Conservation (phyloP, 2,329 filamentous ascomycete genomes). For the Drechslera avenae region DNA sequence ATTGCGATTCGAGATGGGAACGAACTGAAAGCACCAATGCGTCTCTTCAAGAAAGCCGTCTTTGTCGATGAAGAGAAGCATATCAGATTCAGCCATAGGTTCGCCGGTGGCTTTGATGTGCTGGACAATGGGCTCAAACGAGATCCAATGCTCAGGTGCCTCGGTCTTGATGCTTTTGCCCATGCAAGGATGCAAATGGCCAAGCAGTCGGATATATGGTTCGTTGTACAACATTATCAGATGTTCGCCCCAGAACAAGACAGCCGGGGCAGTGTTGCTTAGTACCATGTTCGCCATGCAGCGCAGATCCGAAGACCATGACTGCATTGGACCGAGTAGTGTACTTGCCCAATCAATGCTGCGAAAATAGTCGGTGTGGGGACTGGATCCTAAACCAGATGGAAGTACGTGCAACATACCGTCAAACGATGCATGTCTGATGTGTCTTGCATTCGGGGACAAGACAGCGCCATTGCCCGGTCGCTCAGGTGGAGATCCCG, state of each 20-base stretch:
- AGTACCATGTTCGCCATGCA: slow-evolving; percentile 79
- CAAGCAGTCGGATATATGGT: slow-evolving; percentile 38
- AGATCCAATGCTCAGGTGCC: slow-evolving; percentile 69
- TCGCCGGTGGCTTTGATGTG: slow-evolving; percentile 30
- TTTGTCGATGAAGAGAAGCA: slow-evolving; percentile 71
- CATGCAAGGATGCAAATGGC: slow-evolving; percentile 59
- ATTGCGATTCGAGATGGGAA: slow-evolving; percentile 71
- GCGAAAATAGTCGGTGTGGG: slow-evolving; percentile 72
- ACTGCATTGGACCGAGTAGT: slow-evolving; percentile 71
- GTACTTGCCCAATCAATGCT: slow-evolving; percentile 74
- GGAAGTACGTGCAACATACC: slow-evolving; percentile 18
- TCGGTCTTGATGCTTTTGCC: slow-evolving; percentile 64
- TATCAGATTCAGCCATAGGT: slow-evolving; percentile 61
- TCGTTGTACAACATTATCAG: slow-evolving; percentile 49
- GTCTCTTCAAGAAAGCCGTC: slow-evolving; percentile 74
- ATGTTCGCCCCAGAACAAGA: slow-evolving; percentile 60
- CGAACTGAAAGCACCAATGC: slow-evolving; percentile 78
- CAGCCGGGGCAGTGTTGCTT: slow-evolving; percentile 58
- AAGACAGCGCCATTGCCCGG: background rate
- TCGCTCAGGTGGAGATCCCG: background rate
- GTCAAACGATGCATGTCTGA: slow-evolving; percentile 17
- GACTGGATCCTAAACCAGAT: background rate
- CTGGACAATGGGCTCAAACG: slow-evolving; percentile 28
- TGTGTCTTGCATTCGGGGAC: background rate
- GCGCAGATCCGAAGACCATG: slow-evolving; percentile 71